Evolutionary conservation across 1,284 basidiomycete species (phyloP).

Genomic region (Paramarasmius palmivorus): DNA sequence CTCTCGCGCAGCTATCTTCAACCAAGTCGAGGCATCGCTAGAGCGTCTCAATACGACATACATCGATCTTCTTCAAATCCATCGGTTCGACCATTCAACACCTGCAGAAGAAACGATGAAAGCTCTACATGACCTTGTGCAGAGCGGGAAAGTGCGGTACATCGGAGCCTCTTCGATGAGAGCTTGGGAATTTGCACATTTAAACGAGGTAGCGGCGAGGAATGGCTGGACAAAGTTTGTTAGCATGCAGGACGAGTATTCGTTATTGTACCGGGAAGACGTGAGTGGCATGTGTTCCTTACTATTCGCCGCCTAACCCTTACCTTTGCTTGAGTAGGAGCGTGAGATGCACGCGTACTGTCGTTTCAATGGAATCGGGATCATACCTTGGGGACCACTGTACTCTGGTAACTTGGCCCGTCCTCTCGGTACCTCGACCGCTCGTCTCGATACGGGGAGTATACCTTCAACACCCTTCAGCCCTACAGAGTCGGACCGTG

Average conservation of each 20-base stretch:
- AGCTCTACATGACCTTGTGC: slow-evolving; percentile 44
- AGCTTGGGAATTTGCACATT: slow-evolving; percentile 40
- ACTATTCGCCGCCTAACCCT: no score
- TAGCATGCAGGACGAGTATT: slow-evolving; percentile 37
- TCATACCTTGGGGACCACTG: slow-evolving; percentile 17
- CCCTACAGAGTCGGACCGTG: slow-evolving; percentile 19
- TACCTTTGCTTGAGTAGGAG: background rate
- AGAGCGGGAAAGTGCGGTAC: slow-evolving; percentile 42
- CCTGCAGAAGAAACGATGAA: slow-evolving; percentile 45
- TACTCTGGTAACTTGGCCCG: slow-evolving; percentile 15
- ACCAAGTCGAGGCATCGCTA: slow-evolving; percentile 43
- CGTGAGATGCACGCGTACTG: slow-evolving; percentile 16
- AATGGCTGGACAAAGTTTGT: slow-evolving; percentile 36
- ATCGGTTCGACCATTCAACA: slow-evolving; percentile 35
- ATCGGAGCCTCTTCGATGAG: slow-evolving; percentile 45
- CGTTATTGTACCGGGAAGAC: slow-evolving; percentile 39
- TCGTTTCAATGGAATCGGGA: slow-evolving; percentile 27
- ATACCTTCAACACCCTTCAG: no score
- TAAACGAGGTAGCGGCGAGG: slow-evolving; percentile 35
- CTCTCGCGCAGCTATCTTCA: slow-evolving; percentile 47
- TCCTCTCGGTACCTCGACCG: slow-evolving; percentile 11
- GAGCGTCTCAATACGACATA: slow-evolving; percentile 42
- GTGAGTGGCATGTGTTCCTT: slow-evolving; percentile 13
- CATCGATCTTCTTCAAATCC: slow-evolving; percentile 48
- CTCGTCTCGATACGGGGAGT: slow-evolving; percentile 6